Evolutionary conservation across 805 yeast species (phyloP).

Genomic region (Kuraishia ogatae): DNA sequence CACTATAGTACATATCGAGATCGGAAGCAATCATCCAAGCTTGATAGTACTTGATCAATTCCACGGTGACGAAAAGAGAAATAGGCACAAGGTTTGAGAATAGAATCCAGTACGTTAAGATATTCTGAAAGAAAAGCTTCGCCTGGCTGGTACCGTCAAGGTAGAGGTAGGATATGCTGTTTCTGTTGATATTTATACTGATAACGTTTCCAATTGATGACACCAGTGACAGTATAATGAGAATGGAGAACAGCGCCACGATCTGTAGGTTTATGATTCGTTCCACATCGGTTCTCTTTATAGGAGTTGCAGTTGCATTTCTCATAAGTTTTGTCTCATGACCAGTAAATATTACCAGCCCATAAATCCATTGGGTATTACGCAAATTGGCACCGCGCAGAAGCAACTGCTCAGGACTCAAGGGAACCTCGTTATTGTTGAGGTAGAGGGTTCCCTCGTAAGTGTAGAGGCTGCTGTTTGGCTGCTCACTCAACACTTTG

Average conservation of each 20-base stretch:
- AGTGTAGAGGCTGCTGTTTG: conserved; percentile 89
- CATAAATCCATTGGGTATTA: conserved; percentile 93
- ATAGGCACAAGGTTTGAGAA: conserved; percentile 97
- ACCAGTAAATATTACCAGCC: conserved; percentile 91
- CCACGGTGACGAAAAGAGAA: conserved; percentile 92
- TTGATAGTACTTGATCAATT: conserved; percentile 89
- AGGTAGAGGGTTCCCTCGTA: conserved; percentile 80
- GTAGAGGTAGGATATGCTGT: conserved; percentile 53
- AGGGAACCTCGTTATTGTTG: conserved; percentile 52
- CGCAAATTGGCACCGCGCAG: conserved; percentile 93
- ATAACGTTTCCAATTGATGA: conserved; percentile 87
- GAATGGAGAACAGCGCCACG: conserved; percentile 73
- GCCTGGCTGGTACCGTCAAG: conserved; percentile 61
- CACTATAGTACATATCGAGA: conserved; percentile 83
- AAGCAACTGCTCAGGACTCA: conserved; percentile 85
- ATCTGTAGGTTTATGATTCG: conserved; percentile 90
- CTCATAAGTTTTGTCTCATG: conserved; percentile 98
- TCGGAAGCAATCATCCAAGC: conserved; percentile 92
- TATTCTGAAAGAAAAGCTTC: conserved; percentile 72
- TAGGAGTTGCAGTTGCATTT: conserved; percentile 98
- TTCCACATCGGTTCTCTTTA: conserved; percentile 94
- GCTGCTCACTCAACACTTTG: conserved; percentile 74
- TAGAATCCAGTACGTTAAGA: conserved; percentile 91
- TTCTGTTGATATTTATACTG: conserved; percentile 45
- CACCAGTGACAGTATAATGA: conserved; percentile 65